Evolutionary conservation across 2,329 filamentous ascomycete genomes (phyloP), one percentile per base, ranked within the genome.

Genomic region (Acrocalymma vagum): DNA sequence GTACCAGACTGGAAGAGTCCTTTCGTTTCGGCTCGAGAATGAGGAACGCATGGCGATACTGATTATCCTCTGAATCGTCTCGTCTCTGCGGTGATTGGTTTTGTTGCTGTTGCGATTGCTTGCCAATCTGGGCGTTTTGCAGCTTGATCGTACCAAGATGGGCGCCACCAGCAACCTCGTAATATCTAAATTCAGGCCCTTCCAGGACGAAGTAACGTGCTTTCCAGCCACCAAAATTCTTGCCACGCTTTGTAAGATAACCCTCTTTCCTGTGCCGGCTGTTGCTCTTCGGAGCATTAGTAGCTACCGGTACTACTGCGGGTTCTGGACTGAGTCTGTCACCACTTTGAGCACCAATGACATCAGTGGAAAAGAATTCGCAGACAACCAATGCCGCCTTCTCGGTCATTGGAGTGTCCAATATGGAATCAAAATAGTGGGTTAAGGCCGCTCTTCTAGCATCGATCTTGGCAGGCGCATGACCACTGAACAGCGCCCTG

Each of bases 221-320:
- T 72, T 99, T 99, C 94, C 94, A 99, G 32, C 94, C 94, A 35
- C 94, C 94, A 72, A 99, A 99, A 62, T 97, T 97, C 78, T 99
- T 99, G 32, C 94, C 94, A 55, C 89, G 84, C 75, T 99, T 99
- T 2, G 94, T 97, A 33, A 99, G 75, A 69, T 97, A 99, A 7
- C 94, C 94, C 63, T 86, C 92, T 62, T 90, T 90, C 44, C 85
- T 79, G 7, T 87, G 84, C 83, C 56, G 86, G 83, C 5, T 83
- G 34, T 62, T 65, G 83, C 5, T 83, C 35, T 62, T 65, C 3
- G 60, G 32, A 42, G 61, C 75, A 73, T 61, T 67, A 23, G 69
- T 63, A 25, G 75, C 69, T 16, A 61, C 65, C n/a, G 55, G 68
- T 13, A 65, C 59, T 20, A 77, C 70, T 27, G 67, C 71, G 2